These are phyloP conservation scores for Trichothecium roseum DNA, from an alignment of 2,329 filamentous ascomycete species.

Conservation along the genomic window DNA sequence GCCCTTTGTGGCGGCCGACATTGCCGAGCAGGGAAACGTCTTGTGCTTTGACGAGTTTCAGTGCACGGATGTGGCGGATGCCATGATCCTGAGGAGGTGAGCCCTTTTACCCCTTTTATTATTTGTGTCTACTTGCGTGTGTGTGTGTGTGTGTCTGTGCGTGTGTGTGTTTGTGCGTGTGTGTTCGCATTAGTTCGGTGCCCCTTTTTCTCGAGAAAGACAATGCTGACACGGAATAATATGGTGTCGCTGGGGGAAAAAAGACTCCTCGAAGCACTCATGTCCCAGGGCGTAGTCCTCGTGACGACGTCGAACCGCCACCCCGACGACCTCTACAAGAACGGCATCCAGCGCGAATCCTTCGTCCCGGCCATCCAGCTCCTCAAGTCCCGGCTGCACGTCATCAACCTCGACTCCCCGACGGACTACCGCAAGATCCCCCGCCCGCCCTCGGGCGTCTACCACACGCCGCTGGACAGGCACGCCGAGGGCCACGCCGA, in stretches of 20 bases:
- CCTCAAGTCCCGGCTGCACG: conserved; percentile 70
- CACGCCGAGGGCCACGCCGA: conserved; percentile 73
- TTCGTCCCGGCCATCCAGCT: conserved; percentile 94
- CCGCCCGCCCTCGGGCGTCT: conserved; percentile 83
- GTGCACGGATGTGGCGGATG: conserved; percentile 95
- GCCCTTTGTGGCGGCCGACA: conserved; percentile 88
- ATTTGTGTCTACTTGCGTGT: not conserved
- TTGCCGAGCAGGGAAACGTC: conserved; percentile 74
- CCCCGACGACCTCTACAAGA: conserved; percentile 93
- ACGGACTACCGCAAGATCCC: conserved; percentile 98
- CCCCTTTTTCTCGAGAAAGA: too few relatives aligned
- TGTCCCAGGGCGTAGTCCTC: conserved; percentile 93
- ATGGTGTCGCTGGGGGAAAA: too few relatives aligned
- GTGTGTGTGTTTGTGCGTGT: too few relatives aligned
- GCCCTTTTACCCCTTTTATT: conserved; percentile 4
- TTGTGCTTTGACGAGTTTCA: conserved; percentile 99
- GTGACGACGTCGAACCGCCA: conserved; percentile 97
- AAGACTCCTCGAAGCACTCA: conserved; percentile 75
- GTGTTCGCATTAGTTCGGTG: too few relatives aligned
- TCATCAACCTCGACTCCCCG: conserved; percentile 88
- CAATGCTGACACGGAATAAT: too few relatives aligned
- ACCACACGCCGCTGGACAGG: conserved; percentile 76
- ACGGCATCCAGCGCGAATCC: conserved; percentile 89
- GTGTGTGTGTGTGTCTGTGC: too few relatives aligned
- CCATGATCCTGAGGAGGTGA: conserved; percentile 84